Percentiles rank a stretch among this genome's conserved stretches.
phyloP scores from a whole-genome alignment of 2,329 filamentous ascomycete genomes.

The Colletotrichum gloeosporioides region DNA sequence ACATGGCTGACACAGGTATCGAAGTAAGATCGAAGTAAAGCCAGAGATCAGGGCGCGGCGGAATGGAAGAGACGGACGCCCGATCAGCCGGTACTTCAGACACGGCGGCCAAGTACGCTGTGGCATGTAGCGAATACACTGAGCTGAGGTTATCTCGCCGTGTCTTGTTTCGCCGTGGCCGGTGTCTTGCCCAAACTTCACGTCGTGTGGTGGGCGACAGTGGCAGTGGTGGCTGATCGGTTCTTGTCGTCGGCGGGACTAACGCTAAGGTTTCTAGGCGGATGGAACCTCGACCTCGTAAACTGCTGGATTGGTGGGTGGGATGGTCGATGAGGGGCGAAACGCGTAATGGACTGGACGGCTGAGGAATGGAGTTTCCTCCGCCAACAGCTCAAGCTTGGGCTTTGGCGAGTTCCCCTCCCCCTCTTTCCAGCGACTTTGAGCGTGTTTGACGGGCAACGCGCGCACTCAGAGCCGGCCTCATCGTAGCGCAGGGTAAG shows the following conservation, averaged over 20 bases:
- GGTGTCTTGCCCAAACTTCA: not conserved
- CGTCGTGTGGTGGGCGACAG: not conserved
- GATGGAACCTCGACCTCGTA: conserved; percentile 3
- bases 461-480: not conserved
- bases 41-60: not conserved
- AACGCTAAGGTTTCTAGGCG: conserved; percentile 14
- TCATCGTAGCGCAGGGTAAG: not conserved
- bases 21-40: not conserved
- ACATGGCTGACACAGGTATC: not conserved
- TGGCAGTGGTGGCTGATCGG: conserved; percentile 1
- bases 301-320: conserved; percentile 2
- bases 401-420: not conserved
- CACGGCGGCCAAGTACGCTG: not conserved
- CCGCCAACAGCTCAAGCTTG: not conserved
- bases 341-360: conserved; percentile 18
- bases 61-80: not conserved
- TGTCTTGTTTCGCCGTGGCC: not conserved
- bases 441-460: not conserved
- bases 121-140: not conserved
- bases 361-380: not conserved
- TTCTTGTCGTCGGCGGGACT: conserved; percentile 2
- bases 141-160: not conserved
- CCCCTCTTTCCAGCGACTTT: not conserved
- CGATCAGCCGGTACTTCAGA: not conserved
- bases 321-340: conserved; percentile 19